Percentiles rank a stretch among this genome's conserved stretches.
Conservation (phyloP, 2,329 filamentous ascomycete genomes). For the Cladophialophora carrionii region DNA sequence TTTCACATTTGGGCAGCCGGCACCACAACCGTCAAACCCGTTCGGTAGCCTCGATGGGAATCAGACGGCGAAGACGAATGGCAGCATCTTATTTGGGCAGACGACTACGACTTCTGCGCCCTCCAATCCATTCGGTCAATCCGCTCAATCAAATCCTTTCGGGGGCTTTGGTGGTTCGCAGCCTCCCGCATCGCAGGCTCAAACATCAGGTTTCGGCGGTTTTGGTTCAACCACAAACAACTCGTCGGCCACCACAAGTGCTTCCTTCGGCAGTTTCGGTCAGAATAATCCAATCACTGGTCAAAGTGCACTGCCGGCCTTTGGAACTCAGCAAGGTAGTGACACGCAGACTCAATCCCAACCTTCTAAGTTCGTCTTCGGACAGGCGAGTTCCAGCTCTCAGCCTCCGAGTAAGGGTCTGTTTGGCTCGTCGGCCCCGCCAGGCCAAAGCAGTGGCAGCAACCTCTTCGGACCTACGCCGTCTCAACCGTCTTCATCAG, state of each 20-base stretch:
- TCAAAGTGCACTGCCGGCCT: slow-evolving; percentile 24
- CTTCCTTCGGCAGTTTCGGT: slow-evolving; percentile 23
- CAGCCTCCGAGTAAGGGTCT: slow-evolving; percentile 13
- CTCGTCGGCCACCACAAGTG: slow-evolving; percentile 11
- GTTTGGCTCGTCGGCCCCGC: slow-evolving; percentile 8
- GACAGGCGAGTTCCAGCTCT: slow-evolving; percentile 15
- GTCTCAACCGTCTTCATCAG: slow-evolving; percentile 14
- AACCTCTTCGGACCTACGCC: slow-evolving; percentile 19
- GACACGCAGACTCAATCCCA: slow-evolving; percentile 6
- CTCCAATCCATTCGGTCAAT: slow-evolving; percentile 28
- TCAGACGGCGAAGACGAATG: slow-evolving; percentile 21
- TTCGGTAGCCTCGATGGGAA: slow-evolving; percentile 22
- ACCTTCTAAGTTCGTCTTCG: slow-evolving; percentile 25
- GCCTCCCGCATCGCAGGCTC: slow-evolving; percentile 19
- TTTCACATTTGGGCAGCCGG: slow-evolving; percentile 34
- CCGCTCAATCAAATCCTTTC: slow-evolving; percentile 29
- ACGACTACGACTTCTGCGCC: slow-evolving; percentile 14
- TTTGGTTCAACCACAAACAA: slow-evolving; percentile 22
- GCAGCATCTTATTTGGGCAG: slow-evolving; percentile 25
- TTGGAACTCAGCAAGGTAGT: slow-evolving; percentile 15
- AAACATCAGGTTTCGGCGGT: slow-evolving; percentile 23
- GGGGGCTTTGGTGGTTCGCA: slow-evolving; percentile 30
- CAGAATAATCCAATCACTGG: slow-evolving; percentile 23
- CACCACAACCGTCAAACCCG: slow-evolving; percentile 24
- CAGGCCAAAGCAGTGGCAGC: slow-evolving; percentile 8